A percentile compares a stretch with the other conserved stretches of the same genome.
Evolutionary conservation across 2,329 filamentous ascomycete species (phyloP).

Genomic region (Microdochium nivale): DNA sequence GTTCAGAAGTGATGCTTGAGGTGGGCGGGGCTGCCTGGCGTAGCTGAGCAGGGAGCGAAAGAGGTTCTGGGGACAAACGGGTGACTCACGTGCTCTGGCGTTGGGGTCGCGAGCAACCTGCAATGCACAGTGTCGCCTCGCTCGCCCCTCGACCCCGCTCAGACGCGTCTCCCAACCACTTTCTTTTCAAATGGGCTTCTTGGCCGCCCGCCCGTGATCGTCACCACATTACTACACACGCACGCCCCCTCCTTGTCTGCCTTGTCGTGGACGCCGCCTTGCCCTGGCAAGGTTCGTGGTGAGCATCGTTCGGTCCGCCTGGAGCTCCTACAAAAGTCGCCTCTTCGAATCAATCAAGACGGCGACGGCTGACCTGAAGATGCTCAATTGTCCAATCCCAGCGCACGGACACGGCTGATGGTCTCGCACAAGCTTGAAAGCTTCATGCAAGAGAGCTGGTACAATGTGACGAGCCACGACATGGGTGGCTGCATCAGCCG

Average conservation of each 20-base stretch:
- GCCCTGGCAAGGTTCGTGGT: neutral
- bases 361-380: too few relatives aligned
- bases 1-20: neutral
- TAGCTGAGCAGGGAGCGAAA: conserved; percentile 7
- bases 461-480: neutral
- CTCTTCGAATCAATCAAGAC: neutral
- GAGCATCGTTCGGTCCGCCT: neutral
- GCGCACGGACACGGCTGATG: neutral
- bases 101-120: conserved; percentile 8
- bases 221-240: neutral
- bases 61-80: conserved; percentile 9
- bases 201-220: neutral
- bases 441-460: neutral
- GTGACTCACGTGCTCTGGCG: conserved; percentile 6
- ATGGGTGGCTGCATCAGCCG: neutral
- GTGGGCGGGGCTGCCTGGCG: conserved; percentile 10
- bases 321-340: neutral
- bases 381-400: neutral
- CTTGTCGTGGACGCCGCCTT: neutral
- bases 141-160: conserved; percentile 14
- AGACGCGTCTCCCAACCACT: conserved; percentile 33
- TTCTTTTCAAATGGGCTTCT: conserved; percentile 12
- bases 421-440: neutral
- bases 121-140: conserved; percentile 14
- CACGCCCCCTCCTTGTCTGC: neutral